Evolutionary conservation across 768 basidiomycete genomes (phyloP), one percentile per base, ranked within the genome.

Genomic region (Pleurotus pulmonarius): DNA sequence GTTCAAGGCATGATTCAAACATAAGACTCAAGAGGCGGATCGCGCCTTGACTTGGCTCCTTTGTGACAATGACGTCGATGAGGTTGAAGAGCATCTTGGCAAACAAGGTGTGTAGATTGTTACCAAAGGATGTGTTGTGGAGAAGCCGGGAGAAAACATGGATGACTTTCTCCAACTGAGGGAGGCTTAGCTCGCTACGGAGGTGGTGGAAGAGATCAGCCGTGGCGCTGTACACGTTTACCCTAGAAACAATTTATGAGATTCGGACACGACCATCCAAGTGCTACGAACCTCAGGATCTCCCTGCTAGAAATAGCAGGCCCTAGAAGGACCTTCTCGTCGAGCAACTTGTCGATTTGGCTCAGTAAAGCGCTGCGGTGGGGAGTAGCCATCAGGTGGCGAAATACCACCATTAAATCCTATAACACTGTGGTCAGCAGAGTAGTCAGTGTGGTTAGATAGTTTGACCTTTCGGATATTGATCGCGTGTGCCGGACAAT

Each of bases 201-300:
- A 95, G 81, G 65, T 97, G 93, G 66, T 98, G 94, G 55, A 97
- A 87, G 9, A 98, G 80, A 70, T 99, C 97, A 29, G 94, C 94
- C 5, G 96, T 83, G 46, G 92, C 88, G 57, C 86, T 88, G 70
- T 94, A 95, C 2, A 91, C 89, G 40, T 85, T 81, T 1, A 90
- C 83, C 54, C 92, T 90, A 63, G 15, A 59, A 59, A 55, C 56
- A 46, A 60, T 25, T 26, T 55, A 41, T 51, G n/a, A 52, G 58
- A 51, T 46, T 16, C 48, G 29, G 24, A 26, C 34, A 1, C 24
- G 3, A 4, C 13, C 47, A 15, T n/a, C 41, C 18, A 43, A 13
- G 9, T 15, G 44, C 44, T 24, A 58, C 81, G 24, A 58, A 88
- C 90, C 92, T 79, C 40, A 97, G 80, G 46, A 86, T 86, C 72